A percentile compares a stretch with the other conserved stretches of the same genome.
phyloP scores from a whole-genome alignment of 2,329 filamentous ascomycete genomes.

The Lachnellula occidentalis region DNA sequence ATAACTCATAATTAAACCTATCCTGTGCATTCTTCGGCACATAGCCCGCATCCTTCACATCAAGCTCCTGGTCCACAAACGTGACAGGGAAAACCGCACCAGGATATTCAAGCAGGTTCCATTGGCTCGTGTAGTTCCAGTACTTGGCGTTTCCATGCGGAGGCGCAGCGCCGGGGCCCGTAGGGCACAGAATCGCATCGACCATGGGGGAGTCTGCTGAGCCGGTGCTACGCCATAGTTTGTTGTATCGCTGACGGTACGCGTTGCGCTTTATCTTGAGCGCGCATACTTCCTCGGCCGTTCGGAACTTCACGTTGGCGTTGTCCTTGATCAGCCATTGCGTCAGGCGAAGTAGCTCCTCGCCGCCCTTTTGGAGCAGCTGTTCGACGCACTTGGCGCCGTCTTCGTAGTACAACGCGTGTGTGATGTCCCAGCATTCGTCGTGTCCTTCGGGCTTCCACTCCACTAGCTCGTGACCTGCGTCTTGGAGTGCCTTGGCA shows the following conservation, averaged over 20 bases:
- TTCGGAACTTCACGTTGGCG: conserved; percentile 7
- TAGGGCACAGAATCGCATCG: conserved; percentile 47
- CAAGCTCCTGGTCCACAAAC: conserved; percentile 17
- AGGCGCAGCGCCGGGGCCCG: conserved; percentile 47
- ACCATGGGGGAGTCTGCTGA: conserved; percentile 4
- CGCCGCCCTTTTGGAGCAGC: conserved; percentile 2
- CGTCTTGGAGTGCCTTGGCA: conserved; percentile 41
- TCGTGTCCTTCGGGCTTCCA: conserved; percentile 46
- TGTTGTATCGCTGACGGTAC: conserved; percentile 9
- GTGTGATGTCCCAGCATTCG: conserved; percentile 41
- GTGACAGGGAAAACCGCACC: conserved; percentile 52
- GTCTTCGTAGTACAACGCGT: conserved; percentile 11
- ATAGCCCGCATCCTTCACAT: conserved; percentile 21
- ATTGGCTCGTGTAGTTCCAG: conserved; percentile 60
- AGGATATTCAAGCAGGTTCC: conserved; percentile 63
- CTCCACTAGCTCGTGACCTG: conserved; percentile 45
- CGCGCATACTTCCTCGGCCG: conserved; percentile 6
- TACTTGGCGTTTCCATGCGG: conserved; percentile 41
- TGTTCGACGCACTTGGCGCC: conserved; percentile 7
- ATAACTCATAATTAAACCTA: conserved; percentile 15
- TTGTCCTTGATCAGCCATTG: conserved; percentile 13
- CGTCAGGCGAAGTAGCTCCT: conserved; percentile 9
- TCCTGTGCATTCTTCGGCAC: conserved; percentile 25
- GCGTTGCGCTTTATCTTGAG: conserved; percentile 10
- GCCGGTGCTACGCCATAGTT: conserved; percentile 11